Evolutionary conservation across 2,329 filamentous ascomycete genomes (phyloP).

Genomic region (Scorias spongiosa): DNA sequence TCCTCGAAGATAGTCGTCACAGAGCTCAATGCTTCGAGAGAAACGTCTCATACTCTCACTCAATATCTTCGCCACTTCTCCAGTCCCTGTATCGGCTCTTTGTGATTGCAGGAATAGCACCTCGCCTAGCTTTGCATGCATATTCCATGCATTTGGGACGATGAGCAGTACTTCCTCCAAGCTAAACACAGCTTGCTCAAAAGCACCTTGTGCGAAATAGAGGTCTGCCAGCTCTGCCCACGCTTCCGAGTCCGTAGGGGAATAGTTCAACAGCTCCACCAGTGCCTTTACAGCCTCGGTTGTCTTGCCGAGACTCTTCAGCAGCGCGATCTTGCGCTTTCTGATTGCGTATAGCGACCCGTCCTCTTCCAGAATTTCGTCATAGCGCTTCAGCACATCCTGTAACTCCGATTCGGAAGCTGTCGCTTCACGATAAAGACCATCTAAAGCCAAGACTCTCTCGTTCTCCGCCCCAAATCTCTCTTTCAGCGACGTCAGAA

Average conservation of each 20-base stretch:
- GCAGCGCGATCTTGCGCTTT: conserved; percentile 68
- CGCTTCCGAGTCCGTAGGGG: conserved; percentile 78
- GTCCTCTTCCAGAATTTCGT: conserved; percentile 56
- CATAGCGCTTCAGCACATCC: conserved; percentile 60
- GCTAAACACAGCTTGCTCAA: conserved; percentile 70
- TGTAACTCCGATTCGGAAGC: conserved; percentile 54
- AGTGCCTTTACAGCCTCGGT: conserved; percentile 62
- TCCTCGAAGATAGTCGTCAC: conserved; percentile 79
- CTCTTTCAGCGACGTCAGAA: conserved; percentile 57
- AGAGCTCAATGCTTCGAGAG: conserved; percentile 81
- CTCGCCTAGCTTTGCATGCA: conserved; percentile 79
- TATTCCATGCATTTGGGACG: conserved; percentile 89
- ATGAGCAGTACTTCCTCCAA: conserved; percentile 82
- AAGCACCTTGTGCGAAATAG: conserved; percentile 66
- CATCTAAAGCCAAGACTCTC: conserved; percentile 67
- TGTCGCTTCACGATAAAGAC: conserved; percentile 70
- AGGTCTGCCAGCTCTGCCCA: conserved; percentile 87
- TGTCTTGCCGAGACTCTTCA: conserved; percentile 55
- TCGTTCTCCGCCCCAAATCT: conserved; percentile 79
- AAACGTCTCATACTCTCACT: conserved; percentile 70
- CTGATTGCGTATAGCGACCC: conserved; percentile 70
- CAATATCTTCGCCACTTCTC: conserved; percentile 35
- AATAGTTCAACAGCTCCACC: conserved; percentile 61
- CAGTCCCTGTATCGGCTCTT: conserved; percentile 19
- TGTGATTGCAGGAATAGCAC: conserved; percentile 53